Percentiles rank a stretch among this genome's conserved stretches.
These are phyloP conservation scores for Phytophthora tubulina DNA, from an alignment of 352 stramenopile species.

Conservation along the genomic window DNA sequence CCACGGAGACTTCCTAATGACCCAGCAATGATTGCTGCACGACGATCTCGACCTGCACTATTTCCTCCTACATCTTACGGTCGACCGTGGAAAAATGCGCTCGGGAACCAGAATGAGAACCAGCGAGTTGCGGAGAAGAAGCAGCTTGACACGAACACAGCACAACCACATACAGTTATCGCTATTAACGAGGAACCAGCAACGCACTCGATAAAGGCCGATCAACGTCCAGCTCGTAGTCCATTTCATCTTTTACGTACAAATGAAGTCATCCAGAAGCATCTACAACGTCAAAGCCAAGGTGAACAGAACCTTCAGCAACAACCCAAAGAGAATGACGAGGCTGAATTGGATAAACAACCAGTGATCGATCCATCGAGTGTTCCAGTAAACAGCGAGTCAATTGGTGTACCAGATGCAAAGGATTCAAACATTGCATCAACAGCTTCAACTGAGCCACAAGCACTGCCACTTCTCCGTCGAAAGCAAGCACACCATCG, in stretches of 20 bases:
- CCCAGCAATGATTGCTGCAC: not conserved
- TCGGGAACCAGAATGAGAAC: slow-evolving; percentile 30
- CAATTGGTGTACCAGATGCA: not conserved
- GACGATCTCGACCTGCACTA: slow-evolving; percentile 19
- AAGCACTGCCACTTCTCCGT: slow-evolving; percentile 22
- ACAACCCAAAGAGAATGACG: slow-evolving; percentile 1
- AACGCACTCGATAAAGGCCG: not conserved
- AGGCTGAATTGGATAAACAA: not conserved
- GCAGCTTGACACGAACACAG: not conserved
- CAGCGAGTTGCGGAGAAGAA: slow-evolving; percentile 4
- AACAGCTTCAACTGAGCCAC: slow-evolving; percentile 14
- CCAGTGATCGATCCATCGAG: not conserved
- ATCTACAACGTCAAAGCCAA: slow-evolving; percentile 15
- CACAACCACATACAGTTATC: slow-evolving; percentile 26
- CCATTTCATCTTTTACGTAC: slow-evolving; percentile 19
- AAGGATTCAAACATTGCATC: not conserved
- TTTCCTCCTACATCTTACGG: slow-evolving; percentile 24
- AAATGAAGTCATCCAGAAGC: slow-evolving; percentile 31
- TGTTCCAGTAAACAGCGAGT: not conserved
- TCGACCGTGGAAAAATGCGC: slow-evolving; percentile 36
- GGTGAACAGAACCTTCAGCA: slow-evolving; percentile 8
- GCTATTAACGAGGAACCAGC: slow-evolving; percentile 26
- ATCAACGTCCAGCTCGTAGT: slow-evolving; percentile 2
- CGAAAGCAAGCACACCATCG: slow-evolving; percentile 31
- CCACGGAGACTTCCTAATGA: slow-evolving; percentile 13